A percentile compares a stretch with the other conserved stretches of the same genome.
These are phyloP conservation scores for Closterium sp. DNA, from an alignment of 139 green algal species.

Conservation along the genomic window DNA sequence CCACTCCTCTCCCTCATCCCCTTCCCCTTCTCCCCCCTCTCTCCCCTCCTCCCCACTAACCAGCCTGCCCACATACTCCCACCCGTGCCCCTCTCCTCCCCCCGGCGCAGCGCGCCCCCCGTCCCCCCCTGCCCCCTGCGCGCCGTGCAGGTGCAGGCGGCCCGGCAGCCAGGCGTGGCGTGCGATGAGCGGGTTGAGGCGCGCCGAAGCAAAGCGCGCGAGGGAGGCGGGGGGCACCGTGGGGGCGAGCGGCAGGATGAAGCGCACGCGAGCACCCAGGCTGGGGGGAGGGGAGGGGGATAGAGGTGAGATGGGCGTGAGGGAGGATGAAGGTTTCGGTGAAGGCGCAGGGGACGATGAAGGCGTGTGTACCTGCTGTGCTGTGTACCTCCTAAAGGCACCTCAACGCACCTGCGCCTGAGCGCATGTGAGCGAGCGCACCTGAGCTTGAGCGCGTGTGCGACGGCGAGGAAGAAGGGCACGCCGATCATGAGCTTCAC, in stretches of 20 bases:
- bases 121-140: neutral
- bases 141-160: neutral
- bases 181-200: constrained; percentile 7
- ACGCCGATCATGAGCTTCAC: constrained; percentile 44
- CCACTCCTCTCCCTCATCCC: neutral
- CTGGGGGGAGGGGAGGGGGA: neutral
- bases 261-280: neutral
- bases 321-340: neutral
- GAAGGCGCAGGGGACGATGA: too few species aligned
- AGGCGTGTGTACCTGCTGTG: too few species aligned
- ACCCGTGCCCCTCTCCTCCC: neutral
- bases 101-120: too few species aligned
- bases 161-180: constrained; percentile 37
- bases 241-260: constrained; percentile 52
- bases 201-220: neutral
- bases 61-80: neutral
- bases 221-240: constrained; percentile 41
- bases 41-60: neutral
- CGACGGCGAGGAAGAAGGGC: constrained; percentile 44
- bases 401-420: too few species aligned
- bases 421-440: too few species aligned
- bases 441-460: constrained; percentile 23
- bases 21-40: neutral
- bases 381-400: too few species aligned
- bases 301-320: neutral